Base-by-base conservation (phyloP, 2,329 filamentous ascomycete genomes). In the Pleurostoma richardsiae region DNA sequence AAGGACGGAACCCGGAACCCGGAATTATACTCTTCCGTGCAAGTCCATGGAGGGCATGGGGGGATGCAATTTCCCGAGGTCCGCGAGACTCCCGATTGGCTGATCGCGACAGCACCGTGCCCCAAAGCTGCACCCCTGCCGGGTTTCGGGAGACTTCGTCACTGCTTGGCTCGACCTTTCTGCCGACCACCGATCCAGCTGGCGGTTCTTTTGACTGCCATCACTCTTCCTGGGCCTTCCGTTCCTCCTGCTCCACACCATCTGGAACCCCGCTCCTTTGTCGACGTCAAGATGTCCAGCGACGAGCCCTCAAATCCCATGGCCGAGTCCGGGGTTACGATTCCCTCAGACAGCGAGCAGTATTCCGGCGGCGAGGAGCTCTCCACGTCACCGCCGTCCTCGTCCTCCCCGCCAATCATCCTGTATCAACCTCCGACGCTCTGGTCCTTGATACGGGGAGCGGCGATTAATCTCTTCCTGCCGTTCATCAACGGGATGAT, bases 401-500 rank as follows among this genome's bases (percentile, higher is more conserved):
- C 82, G 3, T 74, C 76, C 45, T 85, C 81, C 8, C 77, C 82
- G 1, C 85, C 86, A 6, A 68, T 96, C 58, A 85, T 95, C 42
- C 79, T 97, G 41, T 99, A 97, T 77, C 83, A 83, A 54, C 90
- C 91, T 4, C 91, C 94, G 3, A 95, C 90, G 0, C 59, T 95
- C 40, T 96, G 89, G 88, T 83, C 88, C 7, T 67, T 99, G 52
- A 55, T 96, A 46, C 83, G 92, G 46, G 90, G 94, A 36, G 89
- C 90, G 11, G 90, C 91, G 5, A 99, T 99, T 70, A 99, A 99
- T 65, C 74, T 99, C n/a, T 60, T 99, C 1, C 71, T 99, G 26
- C 94, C 94, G 0, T 99, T 99, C 60, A 82, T 99, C 61, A 99
- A 99, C 70, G 94, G 94, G 41, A 80, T 99, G 75, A 99, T 99